Conservation (phyloP, 129 eudicot genomes). For the Saussurea involucrata region DNA sequence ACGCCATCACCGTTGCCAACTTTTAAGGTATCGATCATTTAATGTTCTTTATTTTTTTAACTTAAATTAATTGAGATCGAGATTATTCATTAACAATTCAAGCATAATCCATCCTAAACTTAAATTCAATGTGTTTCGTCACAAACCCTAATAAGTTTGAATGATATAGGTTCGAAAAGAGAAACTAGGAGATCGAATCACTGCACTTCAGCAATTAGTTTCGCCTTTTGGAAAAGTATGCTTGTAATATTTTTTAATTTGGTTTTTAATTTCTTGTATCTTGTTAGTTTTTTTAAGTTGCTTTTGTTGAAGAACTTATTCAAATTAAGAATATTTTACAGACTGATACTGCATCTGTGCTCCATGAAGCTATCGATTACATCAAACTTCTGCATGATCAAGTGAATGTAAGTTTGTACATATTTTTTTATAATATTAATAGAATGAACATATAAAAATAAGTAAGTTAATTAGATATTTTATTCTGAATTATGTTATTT, state of each 20-base stretch:
- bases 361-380: conserved; percentile 90
- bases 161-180: conserved; percentile 73
- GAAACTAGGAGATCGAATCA: conserved; percentile 91
- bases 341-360: conserved; percentile 99
- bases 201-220: conserved; percentile 92
- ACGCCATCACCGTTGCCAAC: conserved; percentile 91
- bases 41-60: neutral
- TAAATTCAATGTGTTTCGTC: neutral
- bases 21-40: conserved; percentile 52
- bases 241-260: neutral
- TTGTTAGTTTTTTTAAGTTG: neutral
- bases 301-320: neutral
- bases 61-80: neutral
- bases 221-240: conserved; percentile 96
- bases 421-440: neutral
- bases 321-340: conserved; percentile 23
- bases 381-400: conserved; percentile 91
- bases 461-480: neutral
- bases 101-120: neutral
- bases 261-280: neutral
- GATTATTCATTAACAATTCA: neutral
- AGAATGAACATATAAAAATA: neutral
- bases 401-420: conserved; percentile 52
- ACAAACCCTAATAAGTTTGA: neutral
- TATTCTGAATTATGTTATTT: neutral